A percentile compares a stretch with the other conserved stretches of the same genome.
These are phyloP conservation scores for Orbilia javanica DNA, from an alignment of 2,329 filamentous ascomycete species.

Conservation along the genomic window DNA sequence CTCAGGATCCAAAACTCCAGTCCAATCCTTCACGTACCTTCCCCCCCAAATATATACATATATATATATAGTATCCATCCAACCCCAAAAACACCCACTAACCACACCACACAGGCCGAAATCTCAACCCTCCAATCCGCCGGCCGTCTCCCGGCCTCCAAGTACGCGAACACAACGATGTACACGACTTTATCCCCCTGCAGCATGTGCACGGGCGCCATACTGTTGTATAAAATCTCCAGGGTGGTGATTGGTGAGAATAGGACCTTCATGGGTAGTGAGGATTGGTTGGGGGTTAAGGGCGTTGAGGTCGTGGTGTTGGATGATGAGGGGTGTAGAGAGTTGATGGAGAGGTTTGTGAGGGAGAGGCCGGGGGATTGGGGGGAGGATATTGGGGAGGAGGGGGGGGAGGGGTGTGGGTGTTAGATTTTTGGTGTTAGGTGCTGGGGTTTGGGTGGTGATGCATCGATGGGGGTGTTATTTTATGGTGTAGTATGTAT, in stretches of 20 bases:
- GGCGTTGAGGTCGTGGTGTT: constrained; percentile 81
- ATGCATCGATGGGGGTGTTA: too few relatives aligned
- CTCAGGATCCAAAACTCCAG: constrained; percentile 80
- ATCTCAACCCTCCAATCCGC: constrained; percentile 81
- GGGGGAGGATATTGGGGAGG: constrained; percentile 66
- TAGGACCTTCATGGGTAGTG: constrained; percentile 79
- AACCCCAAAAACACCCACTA: too few relatives aligned
- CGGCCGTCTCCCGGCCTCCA: constrained; percentile 76
- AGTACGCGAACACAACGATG: constrained; percentile 81
- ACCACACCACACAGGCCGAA: too few relatives aligned
- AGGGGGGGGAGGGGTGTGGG: neutral
- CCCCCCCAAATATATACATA: too few relatives aligned
- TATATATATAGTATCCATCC: too few relatives aligned
- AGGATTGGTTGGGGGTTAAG: constrained; percentile 75
- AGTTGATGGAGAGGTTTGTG: constrained; percentile 79
- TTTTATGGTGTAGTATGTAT: too few relatives aligned
- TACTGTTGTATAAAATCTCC: constrained; percentile 79
- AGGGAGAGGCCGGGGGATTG: constrained; percentile 78
- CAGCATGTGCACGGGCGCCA: constrained; percentile 85
- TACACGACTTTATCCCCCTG: constrained; percentile 84
- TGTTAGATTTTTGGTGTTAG: neutral
- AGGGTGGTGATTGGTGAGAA: constrained; percentile 84
- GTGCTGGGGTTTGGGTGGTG: too few relatives aligned
- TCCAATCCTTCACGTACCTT: constrained; percentile 76
- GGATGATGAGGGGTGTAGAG: constrained; percentile 74